Evolutionary conservation across 495 filamentous ascomycete genomes (phyloP).

Genomic region (Lasiosphaeria hispida): DNA sequence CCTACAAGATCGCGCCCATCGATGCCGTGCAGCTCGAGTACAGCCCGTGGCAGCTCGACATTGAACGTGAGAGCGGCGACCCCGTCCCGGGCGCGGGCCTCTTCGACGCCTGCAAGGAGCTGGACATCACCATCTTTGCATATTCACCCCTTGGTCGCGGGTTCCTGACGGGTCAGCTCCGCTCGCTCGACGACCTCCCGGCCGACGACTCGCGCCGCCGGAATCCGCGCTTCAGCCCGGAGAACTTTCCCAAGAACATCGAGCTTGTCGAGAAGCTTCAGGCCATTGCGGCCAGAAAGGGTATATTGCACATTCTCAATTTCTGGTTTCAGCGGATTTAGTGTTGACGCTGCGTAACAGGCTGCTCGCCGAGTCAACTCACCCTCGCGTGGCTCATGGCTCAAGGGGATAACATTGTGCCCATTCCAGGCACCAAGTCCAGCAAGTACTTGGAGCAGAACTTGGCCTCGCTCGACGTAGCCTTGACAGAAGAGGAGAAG

Average conservation of each 20-base stretch:
- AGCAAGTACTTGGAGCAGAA: too few species aligned
- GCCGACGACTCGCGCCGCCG: constrained; percentile 43
- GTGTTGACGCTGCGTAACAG: too few species aligned
- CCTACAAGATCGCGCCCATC: constrained; percentile 24
- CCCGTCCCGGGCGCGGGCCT: not conserved
- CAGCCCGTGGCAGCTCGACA: constrained; percentile 23
- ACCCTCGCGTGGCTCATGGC: too few species aligned
- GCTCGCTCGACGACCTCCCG: constrained; percentile 61
- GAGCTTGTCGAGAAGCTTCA: constrained; percentile 65
- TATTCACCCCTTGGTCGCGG: constrained; percentile 50
- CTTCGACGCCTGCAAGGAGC: constrained; percentile 28
- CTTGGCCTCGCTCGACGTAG: too few species aligned
- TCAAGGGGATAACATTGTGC: too few species aligned
- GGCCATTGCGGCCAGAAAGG: constrained; percentile 52
- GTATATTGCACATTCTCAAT: too few species aligned
- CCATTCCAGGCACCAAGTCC: too few species aligned
- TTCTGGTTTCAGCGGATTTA: too few species aligned
- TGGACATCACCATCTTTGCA: constrained; percentile 69
- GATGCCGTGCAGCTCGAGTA: constrained; percentile 31
- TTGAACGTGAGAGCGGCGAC: constrained; percentile 7
- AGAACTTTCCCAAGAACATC: constrained; percentile 69
- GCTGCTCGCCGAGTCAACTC: too few species aligned
- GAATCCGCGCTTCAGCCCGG: constrained; percentile 64
- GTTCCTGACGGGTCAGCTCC: constrained; percentile 63
- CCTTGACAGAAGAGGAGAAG: too few species aligned